Percentiles rank a stretch among this genome's conserved stretches.
Evolutionary conservation across 2,329 filamentous ascomycete genomes (phyloP).

Genomic region (Colletotrichum echinochloae): DNA sequence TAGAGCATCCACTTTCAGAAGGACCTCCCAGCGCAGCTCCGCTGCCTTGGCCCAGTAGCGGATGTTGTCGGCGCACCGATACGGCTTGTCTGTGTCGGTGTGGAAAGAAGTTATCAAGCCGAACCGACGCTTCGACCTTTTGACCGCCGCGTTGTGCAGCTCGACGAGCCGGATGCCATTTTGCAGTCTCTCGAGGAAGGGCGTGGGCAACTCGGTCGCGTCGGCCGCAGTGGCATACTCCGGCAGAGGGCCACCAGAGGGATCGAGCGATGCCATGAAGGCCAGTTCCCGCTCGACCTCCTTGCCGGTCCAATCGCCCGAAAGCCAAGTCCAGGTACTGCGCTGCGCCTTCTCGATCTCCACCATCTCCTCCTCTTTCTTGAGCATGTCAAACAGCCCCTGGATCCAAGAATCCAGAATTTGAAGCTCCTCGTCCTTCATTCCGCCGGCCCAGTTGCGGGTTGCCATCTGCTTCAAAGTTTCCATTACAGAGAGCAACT

Average conservation of each 20-base stretch:
- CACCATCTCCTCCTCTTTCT: constrained; percentile 82
- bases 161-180: constrained; percentile 85
- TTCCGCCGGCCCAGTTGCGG: constrained; percentile 85
- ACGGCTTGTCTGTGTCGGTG: constrained; percentile 93
- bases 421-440: constrained; percentile 81
- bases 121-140: constrained; percentile 86
- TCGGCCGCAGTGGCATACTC: constrained; percentile 69
- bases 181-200: constrained; percentile 79
- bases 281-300: constrained; percentile 84
- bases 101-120: constrained; percentile 91
- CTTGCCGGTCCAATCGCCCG: constrained; percentile 79
- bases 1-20: constrained; percentile 85
- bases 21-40: constrained; percentile 91
- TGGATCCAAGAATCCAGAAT: constrained; percentile 83
- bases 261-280: constrained; percentile 83
- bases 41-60: constrained; percentile 97
- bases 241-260: constrained; percentile 70
- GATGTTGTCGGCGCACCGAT: constrained; percentile 92
- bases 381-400: constrained; percentile 81
- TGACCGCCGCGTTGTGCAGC: constrained; percentile 90
- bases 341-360: constrained; percentile 77
- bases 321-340: constrained; percentile 83
- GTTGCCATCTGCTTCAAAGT: constrained; percentile 92
- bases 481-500: constrained; percentile 88
- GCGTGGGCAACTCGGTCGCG: constrained; percentile 68